A percentile compares a stretch with the other conserved stretches of the same genome.
These are phyloP conservation scores for Tuctoria greenei DNA, from an alignment of 176 grass and related monocot species.

Conservation along the genomic window DNA sequence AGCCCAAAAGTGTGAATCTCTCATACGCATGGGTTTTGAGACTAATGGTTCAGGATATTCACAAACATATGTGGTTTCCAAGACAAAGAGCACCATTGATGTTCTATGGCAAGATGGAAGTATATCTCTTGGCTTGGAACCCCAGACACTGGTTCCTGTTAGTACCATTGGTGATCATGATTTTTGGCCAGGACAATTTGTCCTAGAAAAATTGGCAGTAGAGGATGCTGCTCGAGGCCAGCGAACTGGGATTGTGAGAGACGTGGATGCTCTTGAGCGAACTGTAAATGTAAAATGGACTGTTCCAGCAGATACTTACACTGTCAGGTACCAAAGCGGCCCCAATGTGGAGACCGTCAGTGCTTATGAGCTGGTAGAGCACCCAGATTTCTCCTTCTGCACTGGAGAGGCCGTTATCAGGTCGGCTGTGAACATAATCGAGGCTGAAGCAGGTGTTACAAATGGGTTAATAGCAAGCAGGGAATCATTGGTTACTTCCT, in stretches of 20 bases:
- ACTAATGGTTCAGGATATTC: conserved; percentile 37
- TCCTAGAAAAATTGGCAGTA: conserved; percentile 70
- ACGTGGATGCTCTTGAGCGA: conserved; percentile 69
- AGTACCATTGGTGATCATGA: conserved; percentile 88
- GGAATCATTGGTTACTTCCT: conserved; percentile 32
- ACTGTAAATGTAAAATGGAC: conserved; percentile 89
- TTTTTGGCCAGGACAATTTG: conserved; percentile 91
- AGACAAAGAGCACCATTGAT: conserved; percentile 76
- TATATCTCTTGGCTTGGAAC: conserved; percentile 65
- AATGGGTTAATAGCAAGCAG: conserved; percentile 34
- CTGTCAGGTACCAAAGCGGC: conserved; percentile 42
- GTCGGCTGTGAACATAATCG: conserved; percentile 51
- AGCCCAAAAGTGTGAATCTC: conserved; percentile 33
- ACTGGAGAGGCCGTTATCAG: conserved; percentile 75
- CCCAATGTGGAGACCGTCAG: conserved; percentile 73
- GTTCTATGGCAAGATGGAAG: conserved; percentile 91
- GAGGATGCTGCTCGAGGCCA: conserved; percentile 36
- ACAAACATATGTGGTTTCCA: conserved; percentile 70
- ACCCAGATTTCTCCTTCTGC: conserved; percentile 82
- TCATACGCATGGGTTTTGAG: conserved; percentile 34
- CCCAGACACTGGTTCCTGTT: conserved; percentile 62
- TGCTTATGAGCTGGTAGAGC: conserved; percentile 91
- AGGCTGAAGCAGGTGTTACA: conserved; percentile 53
- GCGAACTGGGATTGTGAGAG: conserved; percentile 66
- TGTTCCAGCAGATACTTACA: conserved; percentile 40